phyloP scores from a whole-genome alignment of 192 early-diverging fungal genomes.

The Phycomyces nitens region DNA sequence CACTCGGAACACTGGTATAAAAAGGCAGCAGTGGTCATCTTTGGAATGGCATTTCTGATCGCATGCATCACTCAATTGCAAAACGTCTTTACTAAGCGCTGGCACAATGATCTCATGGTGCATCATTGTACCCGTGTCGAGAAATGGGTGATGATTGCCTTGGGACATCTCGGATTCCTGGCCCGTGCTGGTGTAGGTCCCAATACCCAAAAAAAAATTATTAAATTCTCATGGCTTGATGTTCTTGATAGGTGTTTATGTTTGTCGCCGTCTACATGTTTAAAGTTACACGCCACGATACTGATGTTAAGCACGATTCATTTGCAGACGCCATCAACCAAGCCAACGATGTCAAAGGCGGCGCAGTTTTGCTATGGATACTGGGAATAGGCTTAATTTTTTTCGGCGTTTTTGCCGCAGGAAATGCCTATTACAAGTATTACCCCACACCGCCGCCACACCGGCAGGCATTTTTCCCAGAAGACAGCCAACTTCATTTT shows the following conservation, averaged over 20 bases:
- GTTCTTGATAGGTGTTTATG: conserved; percentile 32
- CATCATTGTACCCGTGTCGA: conserved; percentile 13
- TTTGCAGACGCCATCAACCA: conserved; percentile 34
- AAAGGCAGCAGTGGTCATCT: conserved; percentile 22
- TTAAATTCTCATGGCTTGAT: background rate
- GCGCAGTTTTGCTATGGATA: conserved; percentile 24
- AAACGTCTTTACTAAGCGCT: conserved; percentile 32
- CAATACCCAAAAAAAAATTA: background rate
- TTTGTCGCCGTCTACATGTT: conserved; percentile 44
- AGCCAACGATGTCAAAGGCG: conserved; percentile 13
- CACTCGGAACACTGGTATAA: conserved; percentile 14
- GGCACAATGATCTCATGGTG: conserved; percentile 31
- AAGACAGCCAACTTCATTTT: background rate
- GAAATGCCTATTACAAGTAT: conserved; percentile 36
- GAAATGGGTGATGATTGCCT: conserved; percentile 20
- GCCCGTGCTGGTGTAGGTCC: conserved; percentile 36
- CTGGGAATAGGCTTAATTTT: conserved; percentile 31
- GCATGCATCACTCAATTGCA: conserved; percentile 40
- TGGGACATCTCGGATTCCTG: conserved; percentile 44
- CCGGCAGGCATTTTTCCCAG: background rate
- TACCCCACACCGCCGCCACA: conserved; percentile 32
- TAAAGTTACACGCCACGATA: conserved; percentile 4
- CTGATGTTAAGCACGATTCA: conserved; percentile 13
- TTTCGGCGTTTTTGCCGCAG: conserved; percentile 28
- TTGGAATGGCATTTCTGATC: conserved; percentile 42